Percentiles rank a stretch among this genome's conserved stretches.
These are phyloP conservation scores for Komagataella pastoris DNA, from an alignment of 805 yeast species.

Conservation along the genomic window DNA sequence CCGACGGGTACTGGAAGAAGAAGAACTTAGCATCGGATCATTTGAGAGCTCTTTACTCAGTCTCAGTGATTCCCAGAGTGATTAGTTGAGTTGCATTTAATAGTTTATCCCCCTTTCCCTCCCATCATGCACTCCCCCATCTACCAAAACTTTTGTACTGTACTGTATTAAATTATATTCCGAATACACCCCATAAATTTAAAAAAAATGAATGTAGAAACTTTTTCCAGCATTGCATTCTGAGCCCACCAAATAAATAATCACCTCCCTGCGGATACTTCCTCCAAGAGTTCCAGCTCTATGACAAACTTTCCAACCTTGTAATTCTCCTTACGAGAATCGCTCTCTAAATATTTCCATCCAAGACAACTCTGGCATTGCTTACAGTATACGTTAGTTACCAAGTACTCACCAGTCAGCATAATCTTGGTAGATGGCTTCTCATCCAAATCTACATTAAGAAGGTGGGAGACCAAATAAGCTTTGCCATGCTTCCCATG, in stretches of 20 bases:
- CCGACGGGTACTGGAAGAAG: slow-evolving; percentile 2
- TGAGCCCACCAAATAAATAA: background rate
- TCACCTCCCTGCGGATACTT: background rate
- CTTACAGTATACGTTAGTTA: slow-evolving; percentile 14
- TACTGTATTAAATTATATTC: background rate
- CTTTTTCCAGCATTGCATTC: background rate
- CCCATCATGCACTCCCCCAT: background rate
- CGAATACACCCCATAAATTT: background rate
- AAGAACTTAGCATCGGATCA: background rate
- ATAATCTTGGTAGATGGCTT: slow-evolving; percentile 13
- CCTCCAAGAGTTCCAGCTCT: slow-evolving; percentile 15
- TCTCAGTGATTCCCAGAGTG: background rate
- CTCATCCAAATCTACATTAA: slow-evolving; percentile 11
- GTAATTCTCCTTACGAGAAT: slow-evolving; percentile 15
- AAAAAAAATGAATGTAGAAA: background rate
- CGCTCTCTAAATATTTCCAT: slow-evolving; percentile 20
- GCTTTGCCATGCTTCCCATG: slow-evolving; percentile 20
- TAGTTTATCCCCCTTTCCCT: background rate
- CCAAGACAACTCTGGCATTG: slow-evolving; percentile 18
- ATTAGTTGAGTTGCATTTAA: background rate
- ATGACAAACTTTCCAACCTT: slow-evolving; percentile 21
- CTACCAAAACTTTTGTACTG: background rate
- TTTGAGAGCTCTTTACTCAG: background rate
- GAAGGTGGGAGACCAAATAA: slow-evolving; percentile 16
- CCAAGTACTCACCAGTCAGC: slow-evolving; percentile 19